Base-by-base conservation (phyloP, 2,329 filamentous ascomycete genomes). In the Sarocladium strictum region DNA sequence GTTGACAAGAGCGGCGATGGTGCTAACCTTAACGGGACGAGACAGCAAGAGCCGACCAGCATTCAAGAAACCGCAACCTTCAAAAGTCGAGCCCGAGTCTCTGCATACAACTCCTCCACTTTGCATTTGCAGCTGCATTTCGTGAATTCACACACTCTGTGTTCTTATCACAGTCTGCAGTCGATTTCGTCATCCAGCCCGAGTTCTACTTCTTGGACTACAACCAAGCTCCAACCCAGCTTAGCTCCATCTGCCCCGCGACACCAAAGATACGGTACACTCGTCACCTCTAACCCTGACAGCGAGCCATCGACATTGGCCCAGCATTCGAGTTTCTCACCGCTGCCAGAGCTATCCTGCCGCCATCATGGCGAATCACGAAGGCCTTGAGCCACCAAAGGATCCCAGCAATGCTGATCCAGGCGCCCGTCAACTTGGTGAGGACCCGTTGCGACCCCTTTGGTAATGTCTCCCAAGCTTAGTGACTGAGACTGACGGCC, bases 401-500 rank as follows among this genome's bases (percentile, higher is more conserved):
- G 65, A 68, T 38, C 58, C 58, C 54, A 64, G 63, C 26, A 58
- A 72, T 29, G 70, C 75, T 41, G 81, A 85, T 61, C 75, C 81
- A 50, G 83, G 82, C 61, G 81, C 81, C 41, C 81, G 77, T 64
- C 81, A 85, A 55, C 71, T 84, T 57, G 77, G 83, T 85, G 65
- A 32, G 60, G 59, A 47, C 38, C 53, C 27, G 41, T 38, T n/a
- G n/a, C 14, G 12, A 11, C n/a, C 15, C 47, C 47, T 23, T 23
- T 51, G 24, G 15, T 35, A 12, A 19, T 47, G 51, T 35, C 47
- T 55, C 38, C 19, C 11, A 17, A 27, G 26, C 15, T 23, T 43
- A 58, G 55, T 65, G 71, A 58, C 70, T 61, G 53, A 53, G 29
- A 33, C 23, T 21, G 33, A 52, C 33, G 38, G 12, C 3, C 4